Base-by-base conservation (phyloP, 805 yeast genomes). In the Suhomyces prunicola region DNA sequence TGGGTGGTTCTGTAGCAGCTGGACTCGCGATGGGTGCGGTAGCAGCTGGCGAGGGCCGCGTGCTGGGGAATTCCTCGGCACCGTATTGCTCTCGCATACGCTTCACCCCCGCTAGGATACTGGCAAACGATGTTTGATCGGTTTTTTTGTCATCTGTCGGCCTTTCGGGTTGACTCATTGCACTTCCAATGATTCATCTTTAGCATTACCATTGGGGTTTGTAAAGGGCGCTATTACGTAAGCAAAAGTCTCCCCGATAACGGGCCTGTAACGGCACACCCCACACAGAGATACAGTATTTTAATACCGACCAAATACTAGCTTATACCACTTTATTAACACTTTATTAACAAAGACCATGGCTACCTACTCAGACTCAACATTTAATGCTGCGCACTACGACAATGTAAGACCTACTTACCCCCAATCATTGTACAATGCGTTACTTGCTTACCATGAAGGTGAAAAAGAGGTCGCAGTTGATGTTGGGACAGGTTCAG, bases 401-500 rank as follows among this genome's bases (percentile, higher is more conserved):
- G 71, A 77, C 29, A 64, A 69, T 33, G 82, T 82, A 53, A 71
- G 97, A 48, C 96, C 96, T 1, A 68, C 79, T 0, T 90, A 90
- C 59, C 89, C 91, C 0, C 61, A 59, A 4, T 57, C 64, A 4
- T 77, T 87, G 50, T 85, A 77, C 60, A 62, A 74, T 1, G 63
- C 66, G 29, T 57, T 86, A 23, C 44, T 66, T 6, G 52, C 57
- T 1, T 84, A 77, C 61, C 84, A 81, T 62, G 69, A 66, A 4
- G 65, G 59, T 2, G 40, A 44, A 4, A 50, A 44, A 10, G 46
- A 46, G 5, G 23, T 35, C 10, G 80, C 84, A 2, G 64, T 88
- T 10, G 97, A 90, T 68, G 70, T 86, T 4, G 96, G 94, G 0
- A 86, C 91, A 66, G 96, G 96, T 0, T 81, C 94, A 0, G 96